Percentiles rank a stretch among this genome's conserved stretches.
Evolutionary conservation across 2,329 filamentous ascomycete species (phyloP).

Genomic region (Amauroascus verrucosus): DNA sequence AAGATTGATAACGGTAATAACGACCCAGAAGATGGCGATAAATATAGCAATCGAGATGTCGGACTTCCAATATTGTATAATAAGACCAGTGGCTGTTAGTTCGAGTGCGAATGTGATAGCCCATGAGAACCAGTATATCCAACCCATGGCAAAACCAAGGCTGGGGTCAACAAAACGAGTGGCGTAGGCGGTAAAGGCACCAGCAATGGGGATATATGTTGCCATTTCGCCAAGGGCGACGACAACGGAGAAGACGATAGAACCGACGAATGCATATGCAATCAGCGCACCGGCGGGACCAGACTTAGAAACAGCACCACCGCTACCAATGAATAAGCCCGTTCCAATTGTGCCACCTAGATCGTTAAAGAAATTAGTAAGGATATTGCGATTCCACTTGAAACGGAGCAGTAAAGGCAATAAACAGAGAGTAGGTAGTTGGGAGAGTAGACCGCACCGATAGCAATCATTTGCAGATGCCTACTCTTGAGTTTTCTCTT

Average conservation of each 20-base stretch:
- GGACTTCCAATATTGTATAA: slow-evolving; percentile 64
- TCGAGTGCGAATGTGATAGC: slow-evolving; percentile 63
- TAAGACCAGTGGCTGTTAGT: slow-evolving; percentile 59
- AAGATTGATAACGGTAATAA: slow-evolving; percentile 60
- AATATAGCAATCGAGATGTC: slow-evolving; percentile 58
- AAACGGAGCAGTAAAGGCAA: neutral
- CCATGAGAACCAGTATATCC: slow-evolving; percentile 78
- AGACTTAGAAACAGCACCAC: slow-evolving; percentile 50
- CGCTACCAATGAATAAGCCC: slow-evolving; percentile 60
- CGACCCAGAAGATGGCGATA: slow-evolving; percentile 61
- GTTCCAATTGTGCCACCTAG: slow-evolving; percentile 58
- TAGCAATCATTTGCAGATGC: slow-evolving; percentile 97
- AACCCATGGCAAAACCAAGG: slow-evolving; percentile 67
- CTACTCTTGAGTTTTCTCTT: slow-evolving; percentile 71
- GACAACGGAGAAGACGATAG: slow-evolving; percentile 68
- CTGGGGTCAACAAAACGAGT: slow-evolving; percentile 63
- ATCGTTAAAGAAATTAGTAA: neutral
- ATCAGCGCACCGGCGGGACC: slow-evolving; percentile 59
- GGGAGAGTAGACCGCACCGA: slow-evolving; percentile 38
- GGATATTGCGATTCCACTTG: neutral
- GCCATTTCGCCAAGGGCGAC: slow-evolving; percentile 57
- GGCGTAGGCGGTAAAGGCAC: slow-evolving; percentile 67
- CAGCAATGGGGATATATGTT: slow-evolving; percentile 64
- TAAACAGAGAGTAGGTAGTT: neutral
- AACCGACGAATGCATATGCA: slow-evolving; percentile 59